Conservation (phyloP, 164 flowering plant species). For the Nelumbo lutea region DNA sequence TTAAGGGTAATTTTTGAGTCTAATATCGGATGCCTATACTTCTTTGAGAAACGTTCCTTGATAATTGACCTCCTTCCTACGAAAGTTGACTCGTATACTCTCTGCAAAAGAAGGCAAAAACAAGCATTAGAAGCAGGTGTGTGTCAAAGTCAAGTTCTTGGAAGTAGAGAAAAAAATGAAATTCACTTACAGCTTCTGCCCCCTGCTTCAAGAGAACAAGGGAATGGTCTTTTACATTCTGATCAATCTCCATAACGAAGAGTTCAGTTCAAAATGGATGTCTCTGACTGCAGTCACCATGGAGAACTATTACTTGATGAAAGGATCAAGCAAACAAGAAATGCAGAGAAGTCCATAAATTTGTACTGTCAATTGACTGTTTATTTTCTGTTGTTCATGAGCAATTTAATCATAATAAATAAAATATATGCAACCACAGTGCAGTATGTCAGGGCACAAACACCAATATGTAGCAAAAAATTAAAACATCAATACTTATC, state of each 20-base stretch:
- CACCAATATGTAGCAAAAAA: no score
- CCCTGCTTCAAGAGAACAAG: constrained; percentile 80
- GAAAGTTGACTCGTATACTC: constrained; percentile 77
- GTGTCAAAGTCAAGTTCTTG: neutral
- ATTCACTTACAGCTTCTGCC: constrained; percentile 87
- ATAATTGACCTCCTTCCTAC: constrained; percentile 70
- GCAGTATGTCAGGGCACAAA: no score
- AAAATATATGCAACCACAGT: no score
- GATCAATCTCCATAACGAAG: constrained; percentile 32
- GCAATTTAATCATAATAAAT: no score
- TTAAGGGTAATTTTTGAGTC: constrained; percentile 79
- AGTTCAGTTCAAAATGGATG: neutral
- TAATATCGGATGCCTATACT: constrained; percentile 85
- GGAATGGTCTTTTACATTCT: constrained; percentile 37
- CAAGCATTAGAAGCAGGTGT: constrained; percentile 2
- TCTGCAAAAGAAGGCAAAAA: constrained; percentile 33
- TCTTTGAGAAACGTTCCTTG: constrained; percentile 94
- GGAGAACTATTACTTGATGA: neutral
- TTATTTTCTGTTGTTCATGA: no score
- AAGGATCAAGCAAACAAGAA: neutral
- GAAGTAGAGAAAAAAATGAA: neutral
- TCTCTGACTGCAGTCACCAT: neutral
- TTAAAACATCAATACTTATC: no score
- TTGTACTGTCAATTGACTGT: no score
- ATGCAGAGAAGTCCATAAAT: neutral